Evolutionary conservation across 176 grass and related monocot species (phyloP).

Genomic region (Oryza meridionalis): DNA sequence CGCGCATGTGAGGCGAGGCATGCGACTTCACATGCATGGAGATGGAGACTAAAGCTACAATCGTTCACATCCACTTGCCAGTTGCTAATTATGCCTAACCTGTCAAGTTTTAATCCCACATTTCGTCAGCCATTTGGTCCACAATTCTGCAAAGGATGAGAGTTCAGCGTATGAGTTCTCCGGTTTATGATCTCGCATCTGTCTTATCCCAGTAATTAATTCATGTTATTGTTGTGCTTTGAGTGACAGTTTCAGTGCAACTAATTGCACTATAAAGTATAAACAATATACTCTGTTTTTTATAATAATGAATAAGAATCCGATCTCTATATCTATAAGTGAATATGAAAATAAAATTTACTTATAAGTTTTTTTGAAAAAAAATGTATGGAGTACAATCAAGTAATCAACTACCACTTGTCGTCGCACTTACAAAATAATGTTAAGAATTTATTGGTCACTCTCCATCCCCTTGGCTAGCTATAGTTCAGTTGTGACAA

Average conservation of each 20-base stretch:
- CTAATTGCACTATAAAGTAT: too few relatives aligned
- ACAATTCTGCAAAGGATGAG: background rate
- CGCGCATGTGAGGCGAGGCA: conserved; percentile 1
- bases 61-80: background rate
- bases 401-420: background rate
- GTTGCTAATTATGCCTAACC: background rate
- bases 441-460: background rate
- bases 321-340: too few relatives aligned
- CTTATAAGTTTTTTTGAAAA: too few relatives aligned
- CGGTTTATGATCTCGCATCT: too few relatives aligned
- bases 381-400: too few relatives aligned
- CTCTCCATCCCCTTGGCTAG: background rate
- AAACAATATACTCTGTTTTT: too few relatives aligned
- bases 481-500: background rate
- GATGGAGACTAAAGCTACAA: background rate
- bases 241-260: too few relatives aligned
- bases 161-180: too few relatives aligned
- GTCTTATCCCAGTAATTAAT: too few relatives aligned
- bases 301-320: too few relatives aligned
- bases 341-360: too few relatives aligned
- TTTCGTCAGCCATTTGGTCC: background rate
- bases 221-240: too few relatives aligned
- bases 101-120: background rate
- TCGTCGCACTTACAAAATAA: background rate
- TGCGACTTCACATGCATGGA: background rate